These are phyloP conservation scores for Cicer arietinum DNA, from an alignment of 306 rosid species.

Conservation along the genomic window DNA sequence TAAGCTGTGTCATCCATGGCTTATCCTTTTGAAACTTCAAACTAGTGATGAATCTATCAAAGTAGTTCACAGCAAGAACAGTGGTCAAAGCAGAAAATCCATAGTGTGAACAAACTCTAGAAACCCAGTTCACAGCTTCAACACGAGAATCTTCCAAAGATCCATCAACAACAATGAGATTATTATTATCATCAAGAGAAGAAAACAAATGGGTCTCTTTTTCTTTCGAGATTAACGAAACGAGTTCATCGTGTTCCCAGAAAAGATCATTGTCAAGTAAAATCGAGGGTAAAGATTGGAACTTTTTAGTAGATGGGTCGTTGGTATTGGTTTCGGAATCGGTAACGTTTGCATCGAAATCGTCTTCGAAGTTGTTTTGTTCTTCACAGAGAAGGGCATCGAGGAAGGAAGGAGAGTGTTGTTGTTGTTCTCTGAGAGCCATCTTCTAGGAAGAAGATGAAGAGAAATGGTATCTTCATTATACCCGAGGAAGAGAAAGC, in stretches of 20 bases:
- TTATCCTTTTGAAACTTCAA: slow-evolving; percentile 62
- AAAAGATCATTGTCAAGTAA: slow-evolving; percentile 60
- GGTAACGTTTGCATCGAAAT: slow-evolving; percentile 37
- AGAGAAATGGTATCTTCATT: slow-evolving; percentile 46
- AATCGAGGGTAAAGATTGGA: slow-evolving; percentile 51
- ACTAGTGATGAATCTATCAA: slow-evolving; percentile 77
- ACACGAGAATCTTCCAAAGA: slow-evolving; percentile 55
- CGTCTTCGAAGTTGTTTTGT: slow-evolving; percentile 56
- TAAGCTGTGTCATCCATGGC: slow-evolving; percentile 90
- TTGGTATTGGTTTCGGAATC: slow-evolving; percentile 44
- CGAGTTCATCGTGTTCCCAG: slow-evolving; percentile 71
- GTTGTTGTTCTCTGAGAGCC: slow-evolving; percentile 55
- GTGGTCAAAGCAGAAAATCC: slow-evolving; percentile 78
- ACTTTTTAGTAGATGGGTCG: slow-evolving; percentile 45
- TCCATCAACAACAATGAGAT: slow-evolving; percentile 44
- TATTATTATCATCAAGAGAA: background rate
- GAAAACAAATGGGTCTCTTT: slow-evolving; percentile 52
- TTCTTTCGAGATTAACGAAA: slow-evolving; percentile 72
- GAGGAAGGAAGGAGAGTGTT: slow-evolving; percentile 54
- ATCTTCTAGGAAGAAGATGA: slow-evolving; percentile 68
- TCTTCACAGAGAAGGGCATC: slow-evolving; percentile 78
- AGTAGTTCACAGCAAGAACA: slow-evolving; percentile 89
- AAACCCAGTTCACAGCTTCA: slow-evolving; percentile 78
- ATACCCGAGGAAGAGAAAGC: slow-evolving; percentile 10
- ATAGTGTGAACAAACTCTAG: slow-evolving; percentile 58